Evolutionary conservation across 2,329 filamentous ascomycete genomes (phyloP).

Genomic region (Pseudovirgaria hyperparasitica): DNA sequence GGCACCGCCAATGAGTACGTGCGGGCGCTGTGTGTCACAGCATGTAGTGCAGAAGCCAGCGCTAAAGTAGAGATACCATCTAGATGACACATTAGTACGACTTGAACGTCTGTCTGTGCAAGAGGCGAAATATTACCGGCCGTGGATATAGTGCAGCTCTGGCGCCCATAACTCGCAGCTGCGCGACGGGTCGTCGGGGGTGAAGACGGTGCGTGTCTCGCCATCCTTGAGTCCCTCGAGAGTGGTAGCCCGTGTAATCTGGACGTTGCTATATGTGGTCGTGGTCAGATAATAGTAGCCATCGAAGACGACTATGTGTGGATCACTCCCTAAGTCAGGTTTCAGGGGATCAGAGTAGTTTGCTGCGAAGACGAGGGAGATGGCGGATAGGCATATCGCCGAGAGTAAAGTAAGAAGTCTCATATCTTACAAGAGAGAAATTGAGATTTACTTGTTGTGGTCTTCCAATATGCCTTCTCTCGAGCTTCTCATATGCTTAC

Average conservation of each 20-base stretch:
- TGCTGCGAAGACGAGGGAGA: slow-evolving; percentile 16
- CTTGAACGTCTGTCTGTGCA: no score
- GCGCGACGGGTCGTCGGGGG: slow-evolving; percentile 31
- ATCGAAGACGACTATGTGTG: slow-evolving; percentile 38
- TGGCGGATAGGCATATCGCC: no score
- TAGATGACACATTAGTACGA: no score
- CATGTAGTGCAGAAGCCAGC: no score
- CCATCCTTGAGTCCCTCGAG: slow-evolving; percentile 43
- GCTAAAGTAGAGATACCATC: slow-evolving; percentile 5
- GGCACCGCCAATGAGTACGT: slow-evolving; percentile 29
- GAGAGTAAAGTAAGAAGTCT: no score
- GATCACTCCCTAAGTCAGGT: slow-evolving; percentile 37
- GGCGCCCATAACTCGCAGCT: slow-evolving; percentile 48
- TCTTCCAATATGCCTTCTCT: no score
- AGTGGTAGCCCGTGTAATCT: slow-evolving; percentile 42
- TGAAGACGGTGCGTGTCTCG: slow-evolving; percentile 38
- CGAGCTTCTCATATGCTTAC: no score
- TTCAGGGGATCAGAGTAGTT: slow-evolving; percentile 42
- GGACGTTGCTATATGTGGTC: slow-evolving; percentile 43
- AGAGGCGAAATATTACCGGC: slow-evolving; percentile 32
- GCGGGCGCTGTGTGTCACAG: no score
- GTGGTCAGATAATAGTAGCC: slow-evolving; percentile 47
- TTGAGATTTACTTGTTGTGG: no score
- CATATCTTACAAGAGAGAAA: no score
- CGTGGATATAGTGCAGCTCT: slow-evolving; percentile 40